Conservation (phyloP, 495 filamentous ascomycete genomes). For the Emericellopsis terricola region DNA sequence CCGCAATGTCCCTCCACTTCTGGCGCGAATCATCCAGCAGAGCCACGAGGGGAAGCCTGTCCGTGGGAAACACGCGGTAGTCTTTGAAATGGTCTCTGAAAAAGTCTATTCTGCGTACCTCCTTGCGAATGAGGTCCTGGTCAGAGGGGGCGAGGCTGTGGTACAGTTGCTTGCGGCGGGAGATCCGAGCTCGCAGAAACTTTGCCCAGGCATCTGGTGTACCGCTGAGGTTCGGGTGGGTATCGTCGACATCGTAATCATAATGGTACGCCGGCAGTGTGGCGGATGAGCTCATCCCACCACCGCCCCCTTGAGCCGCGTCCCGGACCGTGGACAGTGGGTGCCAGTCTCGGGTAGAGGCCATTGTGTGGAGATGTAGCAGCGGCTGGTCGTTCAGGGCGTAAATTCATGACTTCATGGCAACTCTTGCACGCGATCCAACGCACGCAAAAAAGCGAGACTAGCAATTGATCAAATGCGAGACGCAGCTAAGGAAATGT, state of each 20-base stretch:
- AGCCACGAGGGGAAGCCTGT: constrained; percentile 5
- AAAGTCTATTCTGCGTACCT: constrained; percentile 10
- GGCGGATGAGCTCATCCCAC: background rate
- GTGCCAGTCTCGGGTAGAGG: background rate
- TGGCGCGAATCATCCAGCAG: constrained; percentile 6
- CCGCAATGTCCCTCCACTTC: constrained; percentile 6
- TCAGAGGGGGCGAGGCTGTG: constrained; percentile 6
- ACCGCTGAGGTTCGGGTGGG: background rate
- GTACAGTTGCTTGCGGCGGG: constrained; percentile 8
- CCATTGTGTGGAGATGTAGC: background rate
- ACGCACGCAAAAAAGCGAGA: too few species aligned
- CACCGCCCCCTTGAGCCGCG: too few species aligned
- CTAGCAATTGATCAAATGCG: too few species aligned
- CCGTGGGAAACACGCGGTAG: constrained; percentile 6
- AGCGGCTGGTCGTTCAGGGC: too few species aligned
- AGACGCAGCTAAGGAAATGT: too few species aligned
- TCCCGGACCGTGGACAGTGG: background rate
- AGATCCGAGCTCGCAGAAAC: constrained; percentile 8
- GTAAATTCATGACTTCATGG: too few species aligned
- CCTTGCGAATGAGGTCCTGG: constrained; percentile 9
- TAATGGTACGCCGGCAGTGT: background rate
- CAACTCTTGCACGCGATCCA: too few species aligned
- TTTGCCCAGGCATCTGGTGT: constrained; percentile 8
- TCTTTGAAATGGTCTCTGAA: constrained; percentile 8
- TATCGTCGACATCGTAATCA: background rate